Base-by-base conservation (phyloP, 352 stramenopile genomes). In the Hyaloperonospora brassicae region DNA sequence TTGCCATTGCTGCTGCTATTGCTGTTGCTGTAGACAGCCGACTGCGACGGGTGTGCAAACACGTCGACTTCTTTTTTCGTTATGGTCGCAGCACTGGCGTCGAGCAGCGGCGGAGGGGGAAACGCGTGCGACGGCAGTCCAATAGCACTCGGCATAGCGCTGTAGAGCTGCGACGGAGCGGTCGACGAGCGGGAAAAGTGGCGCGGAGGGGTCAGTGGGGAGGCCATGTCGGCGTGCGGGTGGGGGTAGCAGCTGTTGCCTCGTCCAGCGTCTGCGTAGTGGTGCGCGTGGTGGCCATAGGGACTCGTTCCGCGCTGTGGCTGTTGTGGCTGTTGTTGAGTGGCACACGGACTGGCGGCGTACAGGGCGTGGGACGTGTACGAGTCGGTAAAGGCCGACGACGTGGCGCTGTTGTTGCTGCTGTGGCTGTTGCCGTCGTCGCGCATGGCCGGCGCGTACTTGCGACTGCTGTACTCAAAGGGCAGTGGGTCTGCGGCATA, bases 401-500 rank as follows among this genome's bases (percentile, higher is more conserved):
- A 54, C 43, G 47, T 35, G 21, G 46, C 23, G 11, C 34, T 41
- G 17, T 17, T 17, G 17, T 17, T 17, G 17, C 17, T 17, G 17
- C 17, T 17, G 17, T 17, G 17, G 17, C 17, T 17, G 17, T 17
- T 17, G 17, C 27, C 50, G 39, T 66, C 60, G 7, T 72, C 64
- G 11, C 59, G 42, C 3, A 13, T 39, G 2, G 46, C 50, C 41
- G 53, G 60, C 31, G 70, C 73, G 57, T 73, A 78, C 54, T 76
- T 72, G 49, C 69, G 69, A 52, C 53, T 76, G 62, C 53, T 76
- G 62, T 92, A 92, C 52, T 92, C 79, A 53, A 92, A 92, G 0
- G 81, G 81, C 2, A 92, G 58, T 22, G 81, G 81, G 50, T 92
- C 79, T 4, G 79, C 76, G 4, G 80, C 66, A 62, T 89, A 92